Evolutionary conservation across 495 filamentous ascomycete species (phyloP).

Genomic region (Penicillium robsamsonii): DNA sequence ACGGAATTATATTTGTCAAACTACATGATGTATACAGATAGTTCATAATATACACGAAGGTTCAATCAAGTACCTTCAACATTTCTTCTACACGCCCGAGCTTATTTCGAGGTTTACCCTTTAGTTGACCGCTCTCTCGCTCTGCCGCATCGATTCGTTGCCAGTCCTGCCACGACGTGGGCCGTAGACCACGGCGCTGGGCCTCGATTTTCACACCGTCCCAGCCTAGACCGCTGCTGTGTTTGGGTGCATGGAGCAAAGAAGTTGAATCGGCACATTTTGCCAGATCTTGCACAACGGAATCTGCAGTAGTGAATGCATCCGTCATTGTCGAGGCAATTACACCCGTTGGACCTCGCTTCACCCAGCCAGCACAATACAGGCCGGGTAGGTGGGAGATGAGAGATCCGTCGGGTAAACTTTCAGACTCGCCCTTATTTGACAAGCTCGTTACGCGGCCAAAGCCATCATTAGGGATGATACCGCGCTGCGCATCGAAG

Average conservation of each 20-base stretch:
- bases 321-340: slow-evolving; percentile 97
- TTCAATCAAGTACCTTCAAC: slow-evolving; percentile 55
- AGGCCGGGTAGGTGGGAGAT: slow-evolving; percentile 66
- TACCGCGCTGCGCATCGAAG: slow-evolving; percentile 69
- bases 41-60: slow-evolving; percentile 12
- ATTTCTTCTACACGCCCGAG: slow-evolving; percentile 75
- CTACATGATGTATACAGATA: slow-evolving; percentile 3
- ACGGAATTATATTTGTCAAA: slow-evolving; percentile 13
- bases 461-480: slow-evolving; percentile 80
- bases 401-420: slow-evolving; percentile 36
- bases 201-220: slow-evolving; percentile 62
- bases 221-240: slow-evolving; percentile 64
- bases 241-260: slow-evolving; percentile 46
- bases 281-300: slow-evolving; percentile 70
- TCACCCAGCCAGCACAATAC: slow-evolving; percentile 96
- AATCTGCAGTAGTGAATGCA: slow-evolving; percentile 85
- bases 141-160: slow-evolving; percentile 78
- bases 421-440: slow-evolving; percentile 21
- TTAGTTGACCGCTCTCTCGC: slow-evolving; percentile 57
- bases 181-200: slow-evolving; percentile 45
- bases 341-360: slow-evolving; percentile 89
- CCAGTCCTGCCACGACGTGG: slow-evolving; percentile 80
- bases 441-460: slow-evolving; percentile 62
- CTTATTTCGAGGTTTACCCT: slow-evolving; percentile 84
- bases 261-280: slow-evolving; percentile 27